These are phyloP conservation scores for Xylaria sp. DNA, from an alignment of 2,329 filamentous ascomycete genomes.

Conservation along the genomic window DNA sequence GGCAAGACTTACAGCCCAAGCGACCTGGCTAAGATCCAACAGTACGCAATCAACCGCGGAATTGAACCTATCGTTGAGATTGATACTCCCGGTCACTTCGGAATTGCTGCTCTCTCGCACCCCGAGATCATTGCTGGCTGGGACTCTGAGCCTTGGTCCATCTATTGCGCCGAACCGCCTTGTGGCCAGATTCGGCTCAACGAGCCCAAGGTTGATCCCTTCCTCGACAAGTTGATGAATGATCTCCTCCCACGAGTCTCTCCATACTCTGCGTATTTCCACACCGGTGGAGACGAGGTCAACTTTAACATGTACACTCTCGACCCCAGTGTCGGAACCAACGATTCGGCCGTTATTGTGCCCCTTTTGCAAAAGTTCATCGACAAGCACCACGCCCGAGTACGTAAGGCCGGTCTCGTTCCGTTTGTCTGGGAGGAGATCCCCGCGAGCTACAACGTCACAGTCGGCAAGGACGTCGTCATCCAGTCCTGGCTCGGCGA, in stretches of 20 bases:
- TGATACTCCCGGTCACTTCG: constrained; percentile 84
- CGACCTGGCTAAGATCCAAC: constrained; percentile 74
- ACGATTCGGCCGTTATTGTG: constrained; percentile 70
- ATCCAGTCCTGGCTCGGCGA: constrained; percentile 83
- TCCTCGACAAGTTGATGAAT: constrained; percentile 77
- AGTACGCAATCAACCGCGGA: constrained; percentile 75
- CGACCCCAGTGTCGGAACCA: constrained; percentile 77
- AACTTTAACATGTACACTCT: constrained; percentile 79
- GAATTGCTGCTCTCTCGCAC: constrained; percentile 71
- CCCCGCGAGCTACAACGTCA: constrained; percentile 80
- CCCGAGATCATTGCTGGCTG: constrained; percentile 78
- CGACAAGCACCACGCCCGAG: constrained; percentile 73
- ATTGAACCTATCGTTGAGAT: constrained; percentile 80
- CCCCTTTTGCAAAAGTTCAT: constrained; percentile 84
- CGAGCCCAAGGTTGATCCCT: constrained; percentile 73
- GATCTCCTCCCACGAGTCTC: constrained; percentile 79
- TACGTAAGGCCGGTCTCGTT: constrained; percentile 71
- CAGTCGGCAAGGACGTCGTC: constrained; percentile 75
- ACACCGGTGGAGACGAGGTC: constrained; percentile 89
- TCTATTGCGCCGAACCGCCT: constrained; percentile 71
- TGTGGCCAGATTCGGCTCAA: constrained; percentile 82
- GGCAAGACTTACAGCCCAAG: constrained; percentile 73
- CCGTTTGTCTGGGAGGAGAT: constrained; percentile 93
- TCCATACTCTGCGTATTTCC: constrained; percentile 80
- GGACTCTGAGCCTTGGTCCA: constrained; percentile 65